Evolutionary conservation across 2,329 filamentous ascomycete species (phyloP), one percentile per base, ranked within the genome.

Genomic region (Nannizziopsis barbatae): DNA sequence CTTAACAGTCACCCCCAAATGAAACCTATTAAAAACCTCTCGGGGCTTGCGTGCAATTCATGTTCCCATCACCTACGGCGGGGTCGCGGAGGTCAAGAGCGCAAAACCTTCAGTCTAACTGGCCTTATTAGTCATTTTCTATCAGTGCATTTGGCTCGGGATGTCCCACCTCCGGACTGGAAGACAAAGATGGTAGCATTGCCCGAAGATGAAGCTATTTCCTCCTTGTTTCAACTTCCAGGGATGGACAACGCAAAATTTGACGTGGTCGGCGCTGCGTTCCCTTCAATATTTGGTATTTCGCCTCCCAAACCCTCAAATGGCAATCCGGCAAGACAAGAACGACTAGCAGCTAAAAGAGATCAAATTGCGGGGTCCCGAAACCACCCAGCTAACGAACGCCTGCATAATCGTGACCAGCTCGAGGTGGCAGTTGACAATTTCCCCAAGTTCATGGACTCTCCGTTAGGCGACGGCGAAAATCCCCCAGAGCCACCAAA

Each of bases 151-250:
- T 47, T 65, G 41, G 51, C 47, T 17, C 18, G 60, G 10, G 51
- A 57, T 12, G 57, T 58, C 44, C 48, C 53, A 17, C 57, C 57
- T 12, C 52, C 67, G 27, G 73, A 81, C 56, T 82, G 79, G 79
- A 75, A 73, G 51, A 69, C 68, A 49, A 72, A 80, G 50, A 80
- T 82, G 76, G 72, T 83, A 45, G 71, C 76, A 53, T 64, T 81
- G 38, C 79, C 79, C 1, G 72, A 75, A 53, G 63, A 68, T 31
- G 32, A 51, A 1, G 44, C 42, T 9, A 43, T 60, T 17, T 50
- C 51, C 35, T 52, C 51, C 6, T 62, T 80, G 18, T 65, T 73
- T 14, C 66, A 71, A 49, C 69, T 72, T 31, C 70, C 68, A 7
- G 76, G 76, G 10, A 79, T 80, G 71, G 72, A 79, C 56, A 71